Evolutionary conservation across 768 basidiomycete genomes (phyloP).

Genomic region (Atractiella rhizophila): DNA sequence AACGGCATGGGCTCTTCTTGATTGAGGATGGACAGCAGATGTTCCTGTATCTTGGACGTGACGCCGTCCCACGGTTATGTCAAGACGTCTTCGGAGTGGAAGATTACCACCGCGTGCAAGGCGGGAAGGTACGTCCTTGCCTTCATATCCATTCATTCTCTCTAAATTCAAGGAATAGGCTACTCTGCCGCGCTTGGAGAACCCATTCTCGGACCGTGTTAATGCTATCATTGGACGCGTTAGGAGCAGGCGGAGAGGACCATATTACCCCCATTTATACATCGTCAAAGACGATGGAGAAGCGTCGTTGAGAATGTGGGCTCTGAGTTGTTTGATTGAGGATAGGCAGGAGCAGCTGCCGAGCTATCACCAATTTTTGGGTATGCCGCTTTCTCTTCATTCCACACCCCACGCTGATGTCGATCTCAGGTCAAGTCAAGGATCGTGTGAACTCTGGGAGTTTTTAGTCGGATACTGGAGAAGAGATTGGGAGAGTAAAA

Average conservation of each 20-base stretch:
- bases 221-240: conserved; percentile 85
- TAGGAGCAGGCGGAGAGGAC: conserved; percentile 72
- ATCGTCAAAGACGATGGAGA: conserved; percentile 97
- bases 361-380: conserved; percentile 71
- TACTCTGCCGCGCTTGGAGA: conserved; percentile 71
- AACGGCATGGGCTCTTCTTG: conserved; percentile 80
- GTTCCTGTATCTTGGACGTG: conserved; percentile 94
- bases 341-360: conserved; percentile 83
- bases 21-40: conserved; percentile 96
- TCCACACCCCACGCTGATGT: no score
- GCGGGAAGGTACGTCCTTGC: conserved; percentile 49
- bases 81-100: conserved; percentile 82
- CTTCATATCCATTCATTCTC: neutral
- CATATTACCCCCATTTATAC: conserved; percentile 75
- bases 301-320: conserved; percentile 80
- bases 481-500: no score
- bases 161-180: conserved; percentile 28
- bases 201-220: conserved; percentile 81
- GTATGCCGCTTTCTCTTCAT: no score
- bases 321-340: conserved; percentile 74
- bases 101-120: conserved; percentile 61
- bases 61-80: conserved; percentile 84
- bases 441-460: no score
- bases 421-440: no score
- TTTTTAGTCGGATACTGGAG: no score